phyloP scores from a whole-genome alignment of 208 protist genomes.

The Acanthamoeba sp. region DNA sequence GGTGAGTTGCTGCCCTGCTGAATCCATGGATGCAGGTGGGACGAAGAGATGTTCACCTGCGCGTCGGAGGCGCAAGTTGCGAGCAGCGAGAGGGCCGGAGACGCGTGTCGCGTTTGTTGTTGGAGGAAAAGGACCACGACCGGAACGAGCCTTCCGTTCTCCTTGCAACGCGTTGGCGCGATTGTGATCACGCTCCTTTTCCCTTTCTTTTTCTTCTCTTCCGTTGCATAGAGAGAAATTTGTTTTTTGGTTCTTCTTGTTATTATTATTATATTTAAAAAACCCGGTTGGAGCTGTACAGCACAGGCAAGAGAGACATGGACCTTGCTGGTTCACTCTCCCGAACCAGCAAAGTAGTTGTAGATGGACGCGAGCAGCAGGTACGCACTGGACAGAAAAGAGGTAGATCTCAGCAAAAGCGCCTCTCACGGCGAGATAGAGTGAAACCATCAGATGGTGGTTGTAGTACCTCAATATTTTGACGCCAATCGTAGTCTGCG shows the following conservation, averaged over 20 bases:
- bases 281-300: too few species aligned
- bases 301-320: too few species aligned
- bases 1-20: slow-evolving; percentile 13
- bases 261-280: too few species aligned
- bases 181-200: background rate
- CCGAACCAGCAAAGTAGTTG: background rate
- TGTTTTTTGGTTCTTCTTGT: background rate
- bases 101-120: background rate
- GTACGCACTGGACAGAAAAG: background rate
- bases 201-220: background rate
- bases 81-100: background rate
- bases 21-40: background rate
- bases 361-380: background rate
- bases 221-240: background rate
- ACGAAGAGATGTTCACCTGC: background rate
- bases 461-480: background rate
- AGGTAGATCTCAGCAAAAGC: too few species aligned
- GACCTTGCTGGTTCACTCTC: too few species aligned
- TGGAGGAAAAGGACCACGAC: background rate
- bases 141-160: background rate
- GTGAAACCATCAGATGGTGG: too few species aligned
- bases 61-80: too few species aligned
- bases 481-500: background rate
- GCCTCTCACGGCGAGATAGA: too few species aligned
- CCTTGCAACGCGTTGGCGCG: background rate